Percentiles rank a stretch among this genome's conserved stretches.
Evolutionary conservation across 202 grass and related monocot species (phyloP).

Genomic region (Tripidium arundinaceum): DNA sequence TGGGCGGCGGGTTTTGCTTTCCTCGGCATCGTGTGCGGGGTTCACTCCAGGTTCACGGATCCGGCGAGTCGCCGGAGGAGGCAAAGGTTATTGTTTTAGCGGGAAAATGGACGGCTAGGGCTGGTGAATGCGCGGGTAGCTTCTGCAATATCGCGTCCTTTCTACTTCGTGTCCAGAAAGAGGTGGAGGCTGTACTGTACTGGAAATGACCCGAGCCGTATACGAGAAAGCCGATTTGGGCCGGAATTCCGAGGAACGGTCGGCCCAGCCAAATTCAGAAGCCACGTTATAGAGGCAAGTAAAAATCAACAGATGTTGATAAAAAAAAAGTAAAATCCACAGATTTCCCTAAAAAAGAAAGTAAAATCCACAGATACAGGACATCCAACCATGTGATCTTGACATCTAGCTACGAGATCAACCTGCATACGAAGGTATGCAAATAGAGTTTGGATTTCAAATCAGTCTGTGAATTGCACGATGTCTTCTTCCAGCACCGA

Average conservation of each 20-base stretch:
- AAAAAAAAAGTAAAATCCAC: too few species aligned
- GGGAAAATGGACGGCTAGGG: slow-evolving; percentile 21
- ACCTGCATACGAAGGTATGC: too few species aligned
- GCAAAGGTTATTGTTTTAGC: slow-evolving; percentile 16
- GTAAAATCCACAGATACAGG: too few species aligned
- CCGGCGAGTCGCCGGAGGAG: slow-evolving; percentile 14
- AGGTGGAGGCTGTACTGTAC: background rate
- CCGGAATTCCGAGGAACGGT: background rate
- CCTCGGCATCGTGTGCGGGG: slow-evolving; percentile 29
- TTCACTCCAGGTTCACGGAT: background rate
- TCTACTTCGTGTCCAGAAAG: background rate
- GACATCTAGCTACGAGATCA: too few species aligned
- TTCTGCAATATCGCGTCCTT: background rate
- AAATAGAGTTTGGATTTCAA: too few species aligned
- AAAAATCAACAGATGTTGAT: too few species aligned
- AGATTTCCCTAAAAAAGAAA: too few species aligned
- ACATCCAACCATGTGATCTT: too few species aligned
- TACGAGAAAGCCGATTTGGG: background rate
- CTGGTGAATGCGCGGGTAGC: slow-evolving; percentile 9
- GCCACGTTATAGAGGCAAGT: too few species aligned
- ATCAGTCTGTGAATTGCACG: background rate
- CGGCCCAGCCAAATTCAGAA: background rate
- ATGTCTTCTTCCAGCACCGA: background rate
- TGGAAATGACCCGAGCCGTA: background rate
- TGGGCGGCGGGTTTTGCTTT: slow-evolving; percentile 11